Evolutionary conservation across 768 basidiomycete genomes (phyloP).

Genomic region (Naematelia aurantialba): DNA sequence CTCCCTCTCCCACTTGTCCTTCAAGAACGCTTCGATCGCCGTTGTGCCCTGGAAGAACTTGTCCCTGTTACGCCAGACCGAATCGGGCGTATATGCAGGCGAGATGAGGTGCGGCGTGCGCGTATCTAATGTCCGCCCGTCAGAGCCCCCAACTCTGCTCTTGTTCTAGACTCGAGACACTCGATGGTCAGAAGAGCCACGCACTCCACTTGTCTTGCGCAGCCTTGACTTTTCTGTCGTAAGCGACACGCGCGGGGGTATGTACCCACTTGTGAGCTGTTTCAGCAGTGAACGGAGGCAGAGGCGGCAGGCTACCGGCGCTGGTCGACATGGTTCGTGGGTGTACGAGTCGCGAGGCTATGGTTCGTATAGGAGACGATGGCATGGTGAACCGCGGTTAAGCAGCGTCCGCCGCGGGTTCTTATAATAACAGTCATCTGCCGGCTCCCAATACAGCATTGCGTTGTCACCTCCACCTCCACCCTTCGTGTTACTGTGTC

Average conservation of each 20-base stretch:
- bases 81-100: constrained; percentile 57
- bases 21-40: constrained; percentile 56
- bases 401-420: too few relatives aligned
- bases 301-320: constrained; percentile 9
- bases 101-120: constrained; percentile 47
- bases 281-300: constrained; percentile 37
- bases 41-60: constrained; percentile 55
- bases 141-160: constrained; percentile 13
- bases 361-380: not conserved
- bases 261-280: constrained; percentile 32
- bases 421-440: too few relatives aligned
- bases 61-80: constrained; percentile 60
- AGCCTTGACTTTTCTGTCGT: constrained; percentile 55
- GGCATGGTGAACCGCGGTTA: too few relatives aligned
- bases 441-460: too few relatives aligned
- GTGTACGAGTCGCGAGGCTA: not conserved
- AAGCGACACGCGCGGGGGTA: not conserved
- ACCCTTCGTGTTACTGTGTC: too few relatives aligned
- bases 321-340: constrained; percentile 10
- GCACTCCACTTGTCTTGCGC: constrained; percentile 58
- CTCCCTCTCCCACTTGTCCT: constrained; percentile 58
- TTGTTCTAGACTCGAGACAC: constrained; percentile 15
- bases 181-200: constrained; percentile 5
- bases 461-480: too few relatives aligned
- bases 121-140: constrained; percentile 26